Conservation (phyloP, 495 filamentous ascomycete genomes). For the Glarea lozoyensis region DNA sequence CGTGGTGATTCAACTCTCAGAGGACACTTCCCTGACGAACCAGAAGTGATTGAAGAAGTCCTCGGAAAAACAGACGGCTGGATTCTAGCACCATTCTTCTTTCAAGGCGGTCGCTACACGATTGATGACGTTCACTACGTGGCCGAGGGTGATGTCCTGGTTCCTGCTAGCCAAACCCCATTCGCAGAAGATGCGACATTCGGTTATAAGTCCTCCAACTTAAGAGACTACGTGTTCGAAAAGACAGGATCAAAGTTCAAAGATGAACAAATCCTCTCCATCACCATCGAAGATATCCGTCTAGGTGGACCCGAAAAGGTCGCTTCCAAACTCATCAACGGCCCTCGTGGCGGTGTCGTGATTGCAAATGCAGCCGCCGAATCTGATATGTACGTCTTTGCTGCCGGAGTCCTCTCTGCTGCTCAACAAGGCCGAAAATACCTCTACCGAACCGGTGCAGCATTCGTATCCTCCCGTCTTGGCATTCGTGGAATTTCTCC, state of each 20-base stretch:
- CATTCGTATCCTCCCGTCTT: conserved; percentile 46
- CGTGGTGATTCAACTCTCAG: conserved; percentile 44
- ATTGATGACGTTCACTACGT: conserved; percentile 48
- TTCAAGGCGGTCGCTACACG: conserved; percentile 42
- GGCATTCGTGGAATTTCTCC: conserved; percentile 37
- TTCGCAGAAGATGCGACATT: conserved; percentile 46
- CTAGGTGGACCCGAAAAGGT: conserved; percentile 29
- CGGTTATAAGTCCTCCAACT: conserved; percentile 40
- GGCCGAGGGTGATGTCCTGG: conserved; percentile 32
- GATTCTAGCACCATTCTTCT: conserved; percentile 45
- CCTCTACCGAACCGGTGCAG: conserved; percentile 43
- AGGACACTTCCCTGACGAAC: conserved; percentile 44
- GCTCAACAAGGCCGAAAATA: conserved; percentile 36
- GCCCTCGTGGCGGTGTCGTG: conserved; percentile 30
- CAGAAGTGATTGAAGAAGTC: conserved; percentile 37
- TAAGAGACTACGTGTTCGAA: conserved; percentile 42
- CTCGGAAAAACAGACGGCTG: conserved; percentile 35
- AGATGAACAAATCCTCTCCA: conserved; percentile 27
- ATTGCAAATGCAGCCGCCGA: conserved; percentile 44
- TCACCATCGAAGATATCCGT: conserved; percentile 37
- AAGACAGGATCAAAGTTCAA: conserved; percentile 34
- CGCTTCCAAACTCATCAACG: conserved; percentile 27
- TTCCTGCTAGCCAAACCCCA: conserved; percentile 38
- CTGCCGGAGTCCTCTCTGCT: conserved; percentile 35
- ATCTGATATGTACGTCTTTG: conserved; percentile 43